phyloP scores from a whole-genome alignment of 208 protist species.

The Kentomonas sorsogonicus region DNA sequence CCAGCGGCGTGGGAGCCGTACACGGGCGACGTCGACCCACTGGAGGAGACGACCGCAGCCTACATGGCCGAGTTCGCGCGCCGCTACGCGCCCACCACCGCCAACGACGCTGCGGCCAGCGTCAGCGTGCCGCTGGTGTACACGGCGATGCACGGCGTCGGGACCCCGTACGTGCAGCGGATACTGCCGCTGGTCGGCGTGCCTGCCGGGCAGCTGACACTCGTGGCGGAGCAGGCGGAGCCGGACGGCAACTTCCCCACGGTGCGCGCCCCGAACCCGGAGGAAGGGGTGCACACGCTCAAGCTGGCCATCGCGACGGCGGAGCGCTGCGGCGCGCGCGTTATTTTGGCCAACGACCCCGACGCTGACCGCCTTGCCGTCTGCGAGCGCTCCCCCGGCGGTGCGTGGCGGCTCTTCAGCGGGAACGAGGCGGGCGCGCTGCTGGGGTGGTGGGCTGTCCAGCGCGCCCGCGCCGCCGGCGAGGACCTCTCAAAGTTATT shows the following conservation, averaged over 20 bases:
- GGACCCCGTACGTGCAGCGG: conserved; percentile 60
- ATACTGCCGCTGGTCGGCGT: conserved; percentile 75
- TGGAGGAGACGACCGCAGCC: conserved; percentile 37
- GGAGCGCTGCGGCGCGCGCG: conserved; percentile 23
- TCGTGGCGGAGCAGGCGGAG: conserved; percentile 79
- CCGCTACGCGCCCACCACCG: conserved; percentile 25
- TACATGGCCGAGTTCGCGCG: conserved; percentile 57
- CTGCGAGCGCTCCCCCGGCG: conserved; percentile 62
- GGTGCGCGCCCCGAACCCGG: conserved; percentile 97
- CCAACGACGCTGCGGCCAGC: conserved; percentile 11
- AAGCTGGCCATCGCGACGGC: conserved; percentile 87
- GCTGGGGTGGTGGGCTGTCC: conserved; percentile 93
- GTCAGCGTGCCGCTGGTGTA: conserved; percentile 45
- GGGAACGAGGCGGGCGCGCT: conserved; percentile 97
- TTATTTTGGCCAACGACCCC: conserved; percentile 98
- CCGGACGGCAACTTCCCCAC: conserved; percentile 98
- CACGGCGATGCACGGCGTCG: conserved; percentile 94
- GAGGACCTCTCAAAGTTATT: conserved; percentile 36
- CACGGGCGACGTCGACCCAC: conserved; percentile 47
- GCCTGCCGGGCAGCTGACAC: conserved; percentile 27
- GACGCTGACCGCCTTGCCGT: conserved; percentile 97
- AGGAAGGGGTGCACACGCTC: conserved; percentile 93
- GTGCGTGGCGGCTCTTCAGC: conserved; percentile 87
- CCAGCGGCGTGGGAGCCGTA: conserved; percentile 46
- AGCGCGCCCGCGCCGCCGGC: conserved; percentile 34